These are phyloP conservation scores for Gossypium herbaceum DNA, from an alignment of 345 rosid genomes.

Conservation along the genomic window DNA sequence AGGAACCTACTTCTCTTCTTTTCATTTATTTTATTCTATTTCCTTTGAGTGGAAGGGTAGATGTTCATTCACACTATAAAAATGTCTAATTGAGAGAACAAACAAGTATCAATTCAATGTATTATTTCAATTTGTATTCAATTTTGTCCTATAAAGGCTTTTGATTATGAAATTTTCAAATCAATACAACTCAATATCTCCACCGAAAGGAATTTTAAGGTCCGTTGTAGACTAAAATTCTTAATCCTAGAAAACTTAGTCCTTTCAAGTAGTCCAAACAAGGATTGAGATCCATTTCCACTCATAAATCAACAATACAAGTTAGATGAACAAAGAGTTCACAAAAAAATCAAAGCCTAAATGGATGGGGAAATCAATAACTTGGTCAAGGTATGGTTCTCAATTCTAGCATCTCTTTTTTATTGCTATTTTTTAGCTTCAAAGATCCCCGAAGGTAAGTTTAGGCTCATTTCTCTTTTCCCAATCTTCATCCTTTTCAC, in stretches of 20 bases:
- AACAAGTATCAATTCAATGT: too few relatives aligned
- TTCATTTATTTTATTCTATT: too few relatives aligned
- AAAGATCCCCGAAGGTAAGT: constrained; percentile 23
- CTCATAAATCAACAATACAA: neutral
- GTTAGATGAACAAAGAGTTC: neutral
- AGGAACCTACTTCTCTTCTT: too few relatives aligned
- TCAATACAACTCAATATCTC: neutral
- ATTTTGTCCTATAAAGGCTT: neutral
- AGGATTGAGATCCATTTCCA: neutral
- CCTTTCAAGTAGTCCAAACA: neutral
- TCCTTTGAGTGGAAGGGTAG: too few relatives aligned
- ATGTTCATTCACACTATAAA: too few relatives aligned
- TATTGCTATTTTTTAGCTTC: constrained; percentile 34
- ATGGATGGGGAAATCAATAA: constrained; percentile 35
- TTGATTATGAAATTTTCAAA: neutral
- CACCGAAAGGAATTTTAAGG: neutral
- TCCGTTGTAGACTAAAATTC: neutral
- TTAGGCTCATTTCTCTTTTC: constrained; percentile 33
- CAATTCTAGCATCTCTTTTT: constrained; percentile 20
- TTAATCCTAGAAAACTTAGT: neutral
- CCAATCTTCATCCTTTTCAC: constrained; percentile 32
- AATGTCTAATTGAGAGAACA: too few relatives aligned
- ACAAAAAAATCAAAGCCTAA: neutral
- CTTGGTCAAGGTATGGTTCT: constrained; percentile 23
- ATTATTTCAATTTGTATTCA: neutral